These are phyloP conservation scores for Lentinula edodes DNA, from an alignment of 768 basidiomycete genomes.

Conservation along the genomic window DNA sequence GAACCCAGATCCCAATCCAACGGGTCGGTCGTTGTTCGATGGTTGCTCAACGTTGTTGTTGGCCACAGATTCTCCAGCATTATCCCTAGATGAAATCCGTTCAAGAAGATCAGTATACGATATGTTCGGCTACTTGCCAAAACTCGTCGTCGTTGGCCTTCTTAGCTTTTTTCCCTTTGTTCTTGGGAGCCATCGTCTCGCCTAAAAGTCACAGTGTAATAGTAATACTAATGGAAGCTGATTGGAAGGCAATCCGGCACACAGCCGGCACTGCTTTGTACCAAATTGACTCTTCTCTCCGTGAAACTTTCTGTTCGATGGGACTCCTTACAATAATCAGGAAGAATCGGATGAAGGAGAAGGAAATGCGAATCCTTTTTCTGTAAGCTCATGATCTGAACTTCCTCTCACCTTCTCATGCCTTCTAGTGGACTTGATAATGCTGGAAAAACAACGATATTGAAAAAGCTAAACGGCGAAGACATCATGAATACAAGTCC, in stretches of 20 bases:
- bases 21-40: conserved; percentile 33
- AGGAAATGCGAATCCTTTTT: conserved; percentile 94
- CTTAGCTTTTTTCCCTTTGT: conserved; percentile 87
- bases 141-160: conserved; percentile 75
- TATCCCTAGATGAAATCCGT: conserved; percentile 43
- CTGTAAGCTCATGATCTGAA: conserved; percentile 45
- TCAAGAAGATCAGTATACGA: background rate
- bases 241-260: no score
- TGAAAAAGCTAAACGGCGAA: conserved; percentile 92
- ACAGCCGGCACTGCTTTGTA: no score
- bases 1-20: conserved; percentile 31
- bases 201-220: no score
- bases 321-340: conserved; percentile 95
- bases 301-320: conserved; percentile 38
- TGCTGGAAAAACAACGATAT: conserved; percentile 96
- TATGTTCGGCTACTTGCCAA: conserved; percentile 47
- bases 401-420: background rate
- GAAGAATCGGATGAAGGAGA: conserved; percentile 93
- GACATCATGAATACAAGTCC: conserved; percentile 86
- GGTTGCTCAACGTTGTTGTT: conserved; percentile 33
- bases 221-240: no score
- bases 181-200: conserved; percentile 46
- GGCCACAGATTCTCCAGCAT: conserved; percentile 52
- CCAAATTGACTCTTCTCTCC: background rate
- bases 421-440: conserved; percentile 85